Evolutionary conservation across 1,139 yeast species (phyloP), one percentile per base, ranked within the genome.

Genomic region (Zygotorulaspora mrakii): DNA sequence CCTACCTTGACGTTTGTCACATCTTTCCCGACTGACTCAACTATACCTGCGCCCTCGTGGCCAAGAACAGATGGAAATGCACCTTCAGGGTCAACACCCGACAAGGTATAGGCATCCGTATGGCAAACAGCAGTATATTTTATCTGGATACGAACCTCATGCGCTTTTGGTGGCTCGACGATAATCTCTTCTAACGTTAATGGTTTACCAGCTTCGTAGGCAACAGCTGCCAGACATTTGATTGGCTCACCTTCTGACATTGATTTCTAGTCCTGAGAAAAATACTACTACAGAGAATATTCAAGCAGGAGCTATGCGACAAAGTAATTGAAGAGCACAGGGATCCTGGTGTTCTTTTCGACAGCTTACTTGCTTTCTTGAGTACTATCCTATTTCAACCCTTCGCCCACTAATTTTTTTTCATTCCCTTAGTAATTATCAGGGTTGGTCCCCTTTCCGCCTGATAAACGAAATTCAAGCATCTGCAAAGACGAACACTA

Each of bases 11-110:
- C 95, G 56, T 67, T 77, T 52, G 89, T 81, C 45, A 89, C 96
- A 48, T 89, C 96, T 63, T 85, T 95, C 56, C 97, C 97, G 30
- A 89, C 74, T 39, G 87, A 76, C 70, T 87, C 96, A 33, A 89
- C 96, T 49, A 87, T 72, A 61, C 97, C 97, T 30, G 96, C 95
- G 67, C 96, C 96, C 68, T 89, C 97, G 65, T 91, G 97, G 47
- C 98, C 97, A 59, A 91, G 76, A 47, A 91, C 69, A 32, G 76
- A 82, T 23, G 97, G 97, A 77, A 88, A 89, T 16, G 84, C 86
- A 55, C 97, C 98, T 70, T 94, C 98, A 43, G 97, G 95, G 66
- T 91, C 98, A 44, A 72, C 76, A 42, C 98, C 99, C 40, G 94
- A 82, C 53, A 91, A 74, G 9, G 98, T 89, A 73, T 82, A 94